Evolutionary conservation across 495 filamentous ascomycete genomes (phyloP).

Genomic region (Talaromyces adpressus): DNA sequence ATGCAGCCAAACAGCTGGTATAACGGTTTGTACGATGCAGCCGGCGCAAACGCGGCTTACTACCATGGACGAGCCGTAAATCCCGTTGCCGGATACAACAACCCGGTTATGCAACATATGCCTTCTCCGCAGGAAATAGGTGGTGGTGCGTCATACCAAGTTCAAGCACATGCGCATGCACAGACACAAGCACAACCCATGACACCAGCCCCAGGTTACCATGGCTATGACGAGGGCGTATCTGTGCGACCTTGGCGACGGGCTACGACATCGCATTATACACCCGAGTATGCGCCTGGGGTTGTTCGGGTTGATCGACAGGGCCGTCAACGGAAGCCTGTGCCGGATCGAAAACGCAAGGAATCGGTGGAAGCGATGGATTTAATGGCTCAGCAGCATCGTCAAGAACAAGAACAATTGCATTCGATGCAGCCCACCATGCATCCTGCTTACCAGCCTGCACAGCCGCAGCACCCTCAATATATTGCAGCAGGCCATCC

Average conservation of each 20-base stretch:
- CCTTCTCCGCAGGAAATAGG: slow-evolving; percentile 21
- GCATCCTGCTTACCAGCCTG: background rate
- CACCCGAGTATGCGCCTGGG: slow-evolving; percentile 17
- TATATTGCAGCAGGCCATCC: slow-evolving; percentile 7
- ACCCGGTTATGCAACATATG: slow-evolving; percentile 13
- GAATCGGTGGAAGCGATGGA: background rate
- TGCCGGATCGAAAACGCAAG: slow-evolving; percentile 8
- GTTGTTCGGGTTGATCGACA: slow-evolving; percentile 20
- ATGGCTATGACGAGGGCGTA: slow-evolving; percentile 2
- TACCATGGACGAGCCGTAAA: slow-evolving; percentile 9
- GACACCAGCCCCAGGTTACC: background rate
- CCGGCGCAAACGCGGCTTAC: slow-evolving; percentile 6
- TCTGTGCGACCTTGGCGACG: slow-evolving; percentile 26
- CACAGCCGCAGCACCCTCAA: background rate
- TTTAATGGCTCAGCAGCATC: background rate
- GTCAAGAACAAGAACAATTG: background rate
- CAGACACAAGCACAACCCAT: slow-evolving; percentile 10
- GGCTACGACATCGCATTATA: slow-evolving; percentile 25
- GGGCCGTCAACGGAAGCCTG: slow-evolving; percentile 13
- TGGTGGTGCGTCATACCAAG: slow-evolving; percentile 12
- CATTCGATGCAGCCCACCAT: slow-evolving; percentile 1
- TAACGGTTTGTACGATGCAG: slow-evolving; percentile 12
- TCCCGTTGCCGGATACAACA: slow-evolving; percentile 9
- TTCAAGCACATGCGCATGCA: slow-evolving; percentile 1
- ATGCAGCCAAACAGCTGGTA: slow-evolving; percentile 7